Evolutionary conservation across 495 filamentous ascomycete genomes (phyloP).

Genomic region (Pseudevernia furfuracea): DNA sequence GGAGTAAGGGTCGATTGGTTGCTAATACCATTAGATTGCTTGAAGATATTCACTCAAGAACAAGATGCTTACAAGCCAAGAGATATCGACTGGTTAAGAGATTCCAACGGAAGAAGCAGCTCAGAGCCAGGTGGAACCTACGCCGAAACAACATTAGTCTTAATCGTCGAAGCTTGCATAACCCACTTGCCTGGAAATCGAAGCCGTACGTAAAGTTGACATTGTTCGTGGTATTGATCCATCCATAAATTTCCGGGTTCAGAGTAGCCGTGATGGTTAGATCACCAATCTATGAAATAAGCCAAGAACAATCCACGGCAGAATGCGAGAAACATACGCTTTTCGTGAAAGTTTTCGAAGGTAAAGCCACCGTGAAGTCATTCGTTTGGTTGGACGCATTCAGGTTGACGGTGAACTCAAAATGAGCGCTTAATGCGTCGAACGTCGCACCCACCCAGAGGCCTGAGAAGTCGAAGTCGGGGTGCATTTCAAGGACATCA

Average conservation of each 20-base stretch:
- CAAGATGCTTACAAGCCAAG: conserved; percentile 13
- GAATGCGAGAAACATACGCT: background rate
- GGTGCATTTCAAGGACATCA: conserved; percentile 14
- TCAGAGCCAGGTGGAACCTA: conserved; percentile 12
- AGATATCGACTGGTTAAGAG: conserved; percentile 9
- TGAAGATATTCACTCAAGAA: too few relatives aligned
- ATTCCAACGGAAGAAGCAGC: background rate
- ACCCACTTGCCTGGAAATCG: conserved; percentile 14
- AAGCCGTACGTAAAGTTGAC: conserved; percentile 18
- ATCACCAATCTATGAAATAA: background rate
- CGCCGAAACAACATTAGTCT: background rate
- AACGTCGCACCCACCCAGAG: conserved; percentile 17
- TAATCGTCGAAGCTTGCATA: background rate
- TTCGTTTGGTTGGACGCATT: conserved; percentile 12
- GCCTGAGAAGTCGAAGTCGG: conserved; percentile 21
- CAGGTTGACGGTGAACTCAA: conserved; percentile 12
- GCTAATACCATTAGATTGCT: background rate
- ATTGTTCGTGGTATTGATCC: conserved; percentile 15
- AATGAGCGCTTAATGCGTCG: conserved; percentile 10
- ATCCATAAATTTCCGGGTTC: background rate
- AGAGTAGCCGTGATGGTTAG: conserved; percentile 1
- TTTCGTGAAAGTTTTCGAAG: conserved; percentile 2
- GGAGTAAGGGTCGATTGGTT: conserved; percentile 9
- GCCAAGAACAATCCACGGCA: background rate
- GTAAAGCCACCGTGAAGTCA: conserved; percentile 9